Base-by-base conservation (phyloP, 176 grass and related monocot species). In the Eragrostis nindensis region DNA sequence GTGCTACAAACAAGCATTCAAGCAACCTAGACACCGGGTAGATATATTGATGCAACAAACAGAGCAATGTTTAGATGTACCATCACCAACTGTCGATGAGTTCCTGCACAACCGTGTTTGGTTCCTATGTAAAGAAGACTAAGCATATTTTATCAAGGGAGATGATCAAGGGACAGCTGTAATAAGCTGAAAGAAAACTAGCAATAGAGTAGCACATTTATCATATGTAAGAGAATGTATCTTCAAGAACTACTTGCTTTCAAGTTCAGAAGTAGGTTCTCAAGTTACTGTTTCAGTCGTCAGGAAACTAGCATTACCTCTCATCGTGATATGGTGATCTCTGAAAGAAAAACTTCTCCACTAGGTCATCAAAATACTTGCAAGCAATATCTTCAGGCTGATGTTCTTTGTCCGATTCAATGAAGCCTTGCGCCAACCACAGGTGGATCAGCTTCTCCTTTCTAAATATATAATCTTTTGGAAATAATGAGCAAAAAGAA, bases 371-470 rank as follows among this genome's bases (percentile, higher is more conserved):
- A 71, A 80, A 80, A 61, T 91, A 84, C 29, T 66, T 26, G 59
- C 55, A 70, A 46, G 74, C 84, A 55, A 80, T 64, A 79, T 83
- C 79, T 83, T 87, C 49, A 80, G 42, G 61, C 66, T 54, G 12
- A 9, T 6, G 12, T 52, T 43, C 50, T 78, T 30, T 71, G 56
- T 76, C 74, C 57, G 25, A 55, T 40, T 83, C 15, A 56, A 85
- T 17, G 48, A 86, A 86, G 13, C 70, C 63, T 65, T 83, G 83
- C 5, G 71, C 78, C 66, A 90, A 82, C 83, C 88, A 86, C 41
- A 90, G 24, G 14, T 64, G 47, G 22, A 90, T 78, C 60, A 89
- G 47, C 24, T 90, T 67, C 11, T 82, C 40, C 66, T 71, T 90
- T 38, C 53, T 69, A 48, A 90, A 90, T 46, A 78, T 21, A 29